Base-by-base conservation (phyloP, 495 filamentous ascomycete species). In the Acidomyces sp. region DNA sequence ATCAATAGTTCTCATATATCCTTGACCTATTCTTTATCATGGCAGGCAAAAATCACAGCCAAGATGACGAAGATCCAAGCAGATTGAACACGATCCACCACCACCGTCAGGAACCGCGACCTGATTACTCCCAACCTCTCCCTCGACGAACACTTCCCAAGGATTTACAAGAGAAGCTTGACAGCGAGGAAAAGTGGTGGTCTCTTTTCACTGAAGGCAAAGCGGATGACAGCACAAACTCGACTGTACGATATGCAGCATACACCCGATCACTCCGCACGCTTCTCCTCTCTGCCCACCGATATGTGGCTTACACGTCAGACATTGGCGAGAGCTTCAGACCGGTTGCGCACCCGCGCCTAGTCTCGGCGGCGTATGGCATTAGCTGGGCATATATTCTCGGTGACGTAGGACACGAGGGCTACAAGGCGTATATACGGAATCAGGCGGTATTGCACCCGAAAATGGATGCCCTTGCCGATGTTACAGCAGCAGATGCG, bases 271-370 rank as follows among this genome's bases (percentile, higher is more conserved):
- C 34, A 13, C 13, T 51, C n/a, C 37, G 85, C 46, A 97, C 88
- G 13, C 81, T 95, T 55, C 76, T 97, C 49, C 70, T 85, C 54
- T 79, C 80, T 29, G 85, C 86, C 20, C 90, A 97, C 56, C 81
- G 90, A 55, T 96, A 97, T 59, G 84, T 97, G 43, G 90, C 90
- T 48, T 97, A 96, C 64, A 96, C 90, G 11, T 88, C 82, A 23
- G 90, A 97, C 58, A 85, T 97, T 30, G 90, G 90, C 57, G 90
- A 97, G 60, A 92, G 83, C 6, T 97, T 97, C 63, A 79, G 90
- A 4, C 90, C 90, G 3, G 71, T 96, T 39, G 86, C 87, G 3
- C 85, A 95, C 58, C 87, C 84, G 0, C 75, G 62, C 51, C 64
- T 88, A 3, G 81, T 97, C 3, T 70, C 76, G 29, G 64, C 74